Base-by-base conservation (phyloP, 768 basidiomycete species). In the Hydnomerulius pinastri region DNA sequence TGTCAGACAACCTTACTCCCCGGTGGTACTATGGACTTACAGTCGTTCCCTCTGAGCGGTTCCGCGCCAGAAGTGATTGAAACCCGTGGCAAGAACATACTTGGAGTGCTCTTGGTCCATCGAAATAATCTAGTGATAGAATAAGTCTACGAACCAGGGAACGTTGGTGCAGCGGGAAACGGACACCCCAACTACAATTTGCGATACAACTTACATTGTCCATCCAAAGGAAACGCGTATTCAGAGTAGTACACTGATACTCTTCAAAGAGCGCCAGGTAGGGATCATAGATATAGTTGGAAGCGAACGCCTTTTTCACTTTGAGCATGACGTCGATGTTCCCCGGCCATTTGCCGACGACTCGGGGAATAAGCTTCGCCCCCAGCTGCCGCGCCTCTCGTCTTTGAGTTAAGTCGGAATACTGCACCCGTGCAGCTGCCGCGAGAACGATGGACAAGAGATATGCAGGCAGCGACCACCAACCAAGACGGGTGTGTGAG, bases 331-430 rank as follows among this genome's bases (percentile, higher is more conserved):
- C 65, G 58, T 90, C 87, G 57, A 89, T 69, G 62, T 89, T 89
- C n/a, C 87, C 87, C 4, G 86, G 87, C 84, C 85, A 87, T 70
- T 78, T 83, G 6, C 87, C 87, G 15, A 77, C 70, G 13, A 87
- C 80, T 17, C 75, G 69, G 4, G 83, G 83, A 41, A 85, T 79
- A 2, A 66, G 72, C 51, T 71, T 70, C 6, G 82, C 83, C 5
- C 78, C 77, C 12, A 83, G 65, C 27, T 70, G 74, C 10, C 61
- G 60, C 0, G 81, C 81, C 38, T 83, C 73, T 28, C 69, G 67
- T 17, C 54, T 55, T 43, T 83, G 79, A 2, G 56, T 49, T 38
- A 66, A 55, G 40, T 72, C 65, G 11, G 57, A 54, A 50, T 75
- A 70, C 13, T 67, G 56, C 4, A 71, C 65, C 51, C 73, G 73